Conservation (phyloP, 2,329 filamentous ascomycete genomes). For the Trichoderma sp. region DNA sequence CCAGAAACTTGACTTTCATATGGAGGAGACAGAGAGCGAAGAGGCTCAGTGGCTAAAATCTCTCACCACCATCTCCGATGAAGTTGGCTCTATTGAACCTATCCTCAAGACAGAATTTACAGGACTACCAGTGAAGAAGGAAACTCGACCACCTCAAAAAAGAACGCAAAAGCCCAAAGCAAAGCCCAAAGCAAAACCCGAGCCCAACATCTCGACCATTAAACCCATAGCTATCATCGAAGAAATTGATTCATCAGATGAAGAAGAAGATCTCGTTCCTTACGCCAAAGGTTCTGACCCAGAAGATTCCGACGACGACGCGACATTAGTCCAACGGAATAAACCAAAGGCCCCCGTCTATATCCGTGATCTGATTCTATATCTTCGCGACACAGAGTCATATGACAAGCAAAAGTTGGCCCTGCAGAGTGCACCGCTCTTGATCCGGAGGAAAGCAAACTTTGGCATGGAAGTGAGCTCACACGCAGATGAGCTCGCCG, state of each 20-base stretch:
- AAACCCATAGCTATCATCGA: slow-evolving; percentile 58
- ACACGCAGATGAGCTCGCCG: slow-evolving; percentile 78
- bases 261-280: slow-evolving; percentile 67
- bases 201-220: slow-evolving; percentile 32
- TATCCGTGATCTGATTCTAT: slow-evolving; percentile 78
- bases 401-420: slow-evolving; percentile 83
- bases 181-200: slow-evolving; percentile 35
- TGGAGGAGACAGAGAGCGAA: slow-evolving; percentile 72
- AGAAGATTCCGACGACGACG: slow-evolving; percentile 91
- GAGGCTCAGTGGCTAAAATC: slow-evolving; percentile 76
- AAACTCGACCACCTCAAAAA: slow-evolving; percentile 21
- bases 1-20: slow-evolving; percentile 77
- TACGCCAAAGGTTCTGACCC: slow-evolving; percentile 87
- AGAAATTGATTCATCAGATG: slow-evolving; percentile 60
- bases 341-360: slow-evolving; percentile 88
- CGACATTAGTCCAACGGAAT: slow-evolving; percentile 79
- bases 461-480: slow-evolving; percentile 88
- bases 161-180: slow-evolving; percentile 22
- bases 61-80: slow-evolving; percentile 64
- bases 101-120: slow-evolving; percentile 40
- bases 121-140: slow-evolving; percentile 7
- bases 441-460: slow-evolving; percentile 85
- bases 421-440: slow-evolving; percentile 69
- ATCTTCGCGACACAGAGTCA: slow-evolving; percentile 77
- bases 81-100: slow-evolving; percentile 57